These are phyloP conservation scores for Claviceps maximensis DNA, from an alignment of 2,329 filamentous ascomycete species.

Conservation along the genomic window DNA sequence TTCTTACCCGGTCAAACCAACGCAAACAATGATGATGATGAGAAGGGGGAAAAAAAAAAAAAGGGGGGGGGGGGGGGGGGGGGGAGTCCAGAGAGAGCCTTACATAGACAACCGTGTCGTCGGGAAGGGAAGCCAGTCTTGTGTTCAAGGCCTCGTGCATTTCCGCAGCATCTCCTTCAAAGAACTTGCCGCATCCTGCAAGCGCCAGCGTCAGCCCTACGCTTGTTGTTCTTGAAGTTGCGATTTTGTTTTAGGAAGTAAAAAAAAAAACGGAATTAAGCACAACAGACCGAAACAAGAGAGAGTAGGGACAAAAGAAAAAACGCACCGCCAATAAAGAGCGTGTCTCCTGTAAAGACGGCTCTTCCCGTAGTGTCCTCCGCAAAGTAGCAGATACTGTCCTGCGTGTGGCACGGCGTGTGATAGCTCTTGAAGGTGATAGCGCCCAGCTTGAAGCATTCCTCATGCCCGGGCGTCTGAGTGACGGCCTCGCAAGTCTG, in stretches of 20 bases:
- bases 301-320: neutral
- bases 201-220: neutral
- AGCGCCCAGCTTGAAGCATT: constrained; percentile 68
- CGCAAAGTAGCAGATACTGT: constrained; percentile 92
- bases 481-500: constrained; percentile 74
- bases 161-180: constrained; percentile 77
- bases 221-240: neutral
- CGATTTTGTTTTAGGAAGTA: neutral
- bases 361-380: constrained; percentile 63
- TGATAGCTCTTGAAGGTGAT: constrained; percentile 81
- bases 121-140: constrained; percentile 64
- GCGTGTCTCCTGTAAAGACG: constrained; percentile 91
- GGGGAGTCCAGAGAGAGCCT: too few relatives aligned
- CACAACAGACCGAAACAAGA: too few relatives aligned
- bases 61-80: constrained; percentile 8
- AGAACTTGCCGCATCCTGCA: constrained; percentile 83
- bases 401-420: constrained; percentile 95
- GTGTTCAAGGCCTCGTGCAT: constrained; percentile 92
- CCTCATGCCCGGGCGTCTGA: constrained; percentile 59
- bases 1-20: neutral
- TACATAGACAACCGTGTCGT: constrained; percentile 86
- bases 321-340: constrained; percentile 72
- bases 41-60: neutral
- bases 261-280: too few relatives aligned
- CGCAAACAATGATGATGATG: neutral